Evolutionary conservation across 1,284 basidiomycete genomes (phyloP).

Genomic region (Afroboletus lepidellus): DNA sequence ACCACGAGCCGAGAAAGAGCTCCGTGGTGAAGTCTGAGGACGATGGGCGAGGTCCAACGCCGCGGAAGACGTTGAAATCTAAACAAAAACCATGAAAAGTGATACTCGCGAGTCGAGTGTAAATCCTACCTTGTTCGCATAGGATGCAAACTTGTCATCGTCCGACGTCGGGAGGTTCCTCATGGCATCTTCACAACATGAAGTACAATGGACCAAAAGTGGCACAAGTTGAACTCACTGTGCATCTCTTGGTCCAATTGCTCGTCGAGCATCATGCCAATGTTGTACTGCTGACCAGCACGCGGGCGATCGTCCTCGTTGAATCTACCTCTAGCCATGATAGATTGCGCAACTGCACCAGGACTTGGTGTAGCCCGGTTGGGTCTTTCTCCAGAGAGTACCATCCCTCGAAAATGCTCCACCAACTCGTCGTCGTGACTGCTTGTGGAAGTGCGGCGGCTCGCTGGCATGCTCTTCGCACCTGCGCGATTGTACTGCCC

Average conservation of each 20-base stretch:
- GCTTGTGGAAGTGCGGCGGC: conserved; percentile 77
- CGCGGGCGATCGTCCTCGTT: conserved; percentile 53
- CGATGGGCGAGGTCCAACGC: conserved; percentile 91
- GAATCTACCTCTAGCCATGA: conserved; percentile 48
- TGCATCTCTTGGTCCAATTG: conserved; percentile 90
- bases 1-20: conserved; percentile 55
- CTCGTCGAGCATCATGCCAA: conserved; percentile 86
- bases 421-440: conserved; percentile 78
- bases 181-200: conserved; percentile 71
- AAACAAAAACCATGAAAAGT: conserved; percentile 5
- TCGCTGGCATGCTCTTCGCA: conserved; percentile 86
- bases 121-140: conserved; percentile 62
- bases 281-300: conserved; percentile 65
- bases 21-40: conserved; percentile 75
- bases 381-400: conserved; percentile 59
- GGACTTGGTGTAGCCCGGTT: conserved; percentile 52
- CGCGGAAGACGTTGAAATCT: conserved; percentile 88
- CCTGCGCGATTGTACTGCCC: conserved; percentile 64
- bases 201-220: conserved; percentile 12
- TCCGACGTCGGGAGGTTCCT: conserved; percentile 89
- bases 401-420: conserved; percentile 68
- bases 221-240: conserved; percentile 51
- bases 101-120: neutral
- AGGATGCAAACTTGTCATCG: conserved; percentile 79
- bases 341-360: conserved; percentile 47